Evolutionary conservation across 768 basidiomycete species (phyloP).

Genomic region (Mycena haematopus): DNA sequence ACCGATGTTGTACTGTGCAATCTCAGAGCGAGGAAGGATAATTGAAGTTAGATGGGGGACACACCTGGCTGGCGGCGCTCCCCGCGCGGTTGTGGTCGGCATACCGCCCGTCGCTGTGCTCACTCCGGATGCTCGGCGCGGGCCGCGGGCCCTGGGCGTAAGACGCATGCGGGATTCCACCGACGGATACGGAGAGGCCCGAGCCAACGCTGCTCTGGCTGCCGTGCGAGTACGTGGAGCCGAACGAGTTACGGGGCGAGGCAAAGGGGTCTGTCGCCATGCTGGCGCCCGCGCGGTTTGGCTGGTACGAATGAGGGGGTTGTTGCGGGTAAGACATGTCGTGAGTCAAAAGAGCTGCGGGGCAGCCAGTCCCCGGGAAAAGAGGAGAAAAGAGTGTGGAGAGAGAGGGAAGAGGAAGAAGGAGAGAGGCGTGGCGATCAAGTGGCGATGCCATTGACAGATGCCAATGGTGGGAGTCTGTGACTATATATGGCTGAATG

Average conservation of each 20-base stretch:
- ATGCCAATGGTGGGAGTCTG: too few species aligned
- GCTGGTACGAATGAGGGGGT: slow-evolving; percentile 19
- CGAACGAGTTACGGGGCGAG: slow-evolving; percentile 13
- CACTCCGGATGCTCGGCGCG: slow-evolving; percentile 19
- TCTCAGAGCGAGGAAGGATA: slow-evolving; percentile 2
- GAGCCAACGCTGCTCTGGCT: slow-evolving; percentile 18
- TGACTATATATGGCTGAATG: too few species aligned
- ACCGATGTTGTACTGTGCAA: slow-evolving; percentile 15
- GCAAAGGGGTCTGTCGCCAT: slow-evolving; percentile 18
- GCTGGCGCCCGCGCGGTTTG: slow-evolving; percentile 8
- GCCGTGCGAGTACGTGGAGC: slow-evolving; percentile 17
- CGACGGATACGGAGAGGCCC: slow-evolving; percentile 3
- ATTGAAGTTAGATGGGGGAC: slow-evolving; percentile 13
- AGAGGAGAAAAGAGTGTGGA: slow-evolving; percentile 10
- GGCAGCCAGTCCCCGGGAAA: slow-evolving; percentile 22
- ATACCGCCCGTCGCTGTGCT: slow-evolving; percentile 19
- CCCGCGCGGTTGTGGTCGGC: slow-evolving; percentile 16
- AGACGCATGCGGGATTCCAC: slow-evolving; percentile 6
- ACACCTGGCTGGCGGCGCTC: slow-evolving; percentile 13
- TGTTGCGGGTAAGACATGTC: slow-evolving; percentile 22
- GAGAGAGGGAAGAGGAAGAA: slow-evolving; percentile 4
- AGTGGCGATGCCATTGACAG: slow-evolving; percentile 18
- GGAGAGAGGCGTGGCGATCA: too few species aligned
- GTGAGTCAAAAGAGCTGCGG: slow-evolving; percentile 6
- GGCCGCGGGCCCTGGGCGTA: slow-evolving; percentile 21